Base-by-base conservation (phyloP, 495 filamentous ascomycete genomes). In the Trichoderma virens region DNA sequence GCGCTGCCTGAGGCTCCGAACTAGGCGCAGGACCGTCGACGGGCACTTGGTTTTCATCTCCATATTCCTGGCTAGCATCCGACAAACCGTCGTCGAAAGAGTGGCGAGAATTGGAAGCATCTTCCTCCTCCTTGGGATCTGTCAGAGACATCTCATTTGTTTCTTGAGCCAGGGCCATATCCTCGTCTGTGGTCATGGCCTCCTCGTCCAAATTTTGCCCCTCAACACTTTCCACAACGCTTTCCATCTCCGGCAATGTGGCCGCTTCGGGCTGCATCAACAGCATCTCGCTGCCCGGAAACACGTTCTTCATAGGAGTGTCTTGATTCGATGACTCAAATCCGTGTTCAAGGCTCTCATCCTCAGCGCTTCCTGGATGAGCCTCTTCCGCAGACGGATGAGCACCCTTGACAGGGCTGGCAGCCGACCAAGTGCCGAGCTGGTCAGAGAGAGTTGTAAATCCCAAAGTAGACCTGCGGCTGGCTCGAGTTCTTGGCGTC, bases 401-500 rank as follows among this genome's bases (percentile, higher is more conserved):
- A 68, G 60, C 34, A 64, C 66, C 27, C 67, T 66, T 43, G 68
- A 72, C 18, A 81, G 85, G 69, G 81, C 83, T 78, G 64, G 68
- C 71, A 0, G 85, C 79, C 63, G 80, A 79, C 87, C 89, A 90
- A 5, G 78, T 73, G 64, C 75, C 80, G 7, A 91, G 72, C 65
- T 87, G 82, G 8, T 79, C 71, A 25, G 85, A 83, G 20, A 90
- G 72, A 14, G 86, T 83, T 3, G 86, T 88, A 59, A 90, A 86
- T 18, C 82, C 83, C 41, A 85, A 62, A 43, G 65, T 66, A 59
- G 64, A 62, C 72, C 61, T 35, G 27, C 61, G 61, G 16, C 67
- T 76, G 51, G 20, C 20, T 11, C 51, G 51, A 5, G 51, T 14
- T 16, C 27, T 56, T 13, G 51, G 51, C 27, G 51, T 56, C 11